Percentiles rank a stretch among this genome's conserved stretches.
Conservation (phyloP, 2,329 filamentous ascomycete genomes). For the Pseudonectria buxi region DNA sequence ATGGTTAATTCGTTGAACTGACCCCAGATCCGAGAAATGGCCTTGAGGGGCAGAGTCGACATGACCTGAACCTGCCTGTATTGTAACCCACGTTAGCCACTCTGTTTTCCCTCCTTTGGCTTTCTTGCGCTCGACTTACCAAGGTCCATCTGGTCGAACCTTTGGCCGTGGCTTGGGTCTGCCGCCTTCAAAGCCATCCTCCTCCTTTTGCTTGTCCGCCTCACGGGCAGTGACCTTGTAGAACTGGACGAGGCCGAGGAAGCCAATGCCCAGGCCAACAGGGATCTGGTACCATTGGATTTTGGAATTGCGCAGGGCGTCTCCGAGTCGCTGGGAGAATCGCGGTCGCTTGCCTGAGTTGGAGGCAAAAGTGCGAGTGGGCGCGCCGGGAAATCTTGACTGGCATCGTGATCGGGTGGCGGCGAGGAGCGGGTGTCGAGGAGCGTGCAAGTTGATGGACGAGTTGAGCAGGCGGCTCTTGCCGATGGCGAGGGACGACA, state of each 20-base stretch:
- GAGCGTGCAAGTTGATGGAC: constrained; percentile 16
- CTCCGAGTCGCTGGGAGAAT: constrained; percentile 46
- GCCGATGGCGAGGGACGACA: too few relatives aligned
- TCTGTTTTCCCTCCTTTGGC: constrained; percentile 6
- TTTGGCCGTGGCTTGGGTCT: constrained; percentile 48
- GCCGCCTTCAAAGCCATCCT: constrained; percentile 35
- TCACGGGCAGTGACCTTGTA: constrained; percentile 63
- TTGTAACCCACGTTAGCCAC: constrained; percentile 6
- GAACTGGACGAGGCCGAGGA: constrained; percentile 76
- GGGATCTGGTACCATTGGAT: constrained; percentile 90
- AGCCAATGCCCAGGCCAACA: constrained; percentile 75
- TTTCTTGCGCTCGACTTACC: constrained; percentile 39
- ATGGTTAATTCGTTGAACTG: constrained; percentile 84
- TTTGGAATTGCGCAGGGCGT: constrained; percentile 44
- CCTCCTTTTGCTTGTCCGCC: constrained; percentile 41
- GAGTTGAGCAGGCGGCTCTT: constrained; percentile 26
- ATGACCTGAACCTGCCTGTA: constrained; percentile 82
- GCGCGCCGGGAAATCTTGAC: constrained; percentile 16
- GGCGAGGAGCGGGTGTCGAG: constrained; percentile 16
- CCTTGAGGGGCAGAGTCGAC: constrained; percentile 87
- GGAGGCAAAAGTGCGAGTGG: constrained; percentile 27
- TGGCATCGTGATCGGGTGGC: constrained; percentile 19
- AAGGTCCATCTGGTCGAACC: constrained; percentile 77
- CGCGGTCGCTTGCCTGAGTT: constrained; percentile 38
- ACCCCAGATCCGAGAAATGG: constrained; percentile 82